Percentiles rank a stretch among this genome's conserved stretches.
Conservation (phyloP, 495 filamentous ascomycete species). For the Xylaria flabelliformis region DNA sequence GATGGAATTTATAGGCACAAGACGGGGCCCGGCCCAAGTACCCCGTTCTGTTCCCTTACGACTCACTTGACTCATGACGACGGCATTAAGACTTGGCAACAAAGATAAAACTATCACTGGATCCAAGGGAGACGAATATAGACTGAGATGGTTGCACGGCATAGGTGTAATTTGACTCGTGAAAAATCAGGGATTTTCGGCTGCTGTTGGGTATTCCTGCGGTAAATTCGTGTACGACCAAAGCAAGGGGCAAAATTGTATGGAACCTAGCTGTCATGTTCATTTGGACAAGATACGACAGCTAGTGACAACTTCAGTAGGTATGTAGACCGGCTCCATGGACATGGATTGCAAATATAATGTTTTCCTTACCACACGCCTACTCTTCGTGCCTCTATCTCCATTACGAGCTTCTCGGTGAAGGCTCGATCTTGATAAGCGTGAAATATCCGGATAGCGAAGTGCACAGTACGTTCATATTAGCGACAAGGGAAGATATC, state of each 20-base stretch:
- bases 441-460: background rate
- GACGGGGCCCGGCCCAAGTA: conserved; percentile 29
- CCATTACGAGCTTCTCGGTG: background rate
- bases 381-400: background rate
- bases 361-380: conserved; percentile 10
- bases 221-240: conserved; percentile 40
- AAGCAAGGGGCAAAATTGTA: conserved; percentile 33
- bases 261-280: conserved; percentile 27
- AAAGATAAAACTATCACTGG: conserved; percentile 44
- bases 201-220: conserved; percentile 33
- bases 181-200: conserved; percentile 40
- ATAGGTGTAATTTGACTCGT: conserved; percentile 50
- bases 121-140: conserved; percentile 47
- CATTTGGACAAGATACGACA: conserved; percentile 18
- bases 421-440: background rate
- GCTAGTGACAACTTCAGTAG: conserved; percentile 16
- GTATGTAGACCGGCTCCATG: conserved; percentile 24
- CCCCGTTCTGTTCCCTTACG: conserved; percentile 27
- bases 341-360: conserved; percentile 28
- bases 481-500: background rate
- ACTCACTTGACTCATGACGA: conserved; percentile 43
- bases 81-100: conserved; percentile 42
- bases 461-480: background rate
- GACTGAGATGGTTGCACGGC: conserved; percentile 44
- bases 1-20: conserved; percentile 33